These are phyloP conservation scores for Cadophora sp. DNA, from an alignment of 2,329 filamentous ascomycete species.

Conservation along the genomic window DNA sequence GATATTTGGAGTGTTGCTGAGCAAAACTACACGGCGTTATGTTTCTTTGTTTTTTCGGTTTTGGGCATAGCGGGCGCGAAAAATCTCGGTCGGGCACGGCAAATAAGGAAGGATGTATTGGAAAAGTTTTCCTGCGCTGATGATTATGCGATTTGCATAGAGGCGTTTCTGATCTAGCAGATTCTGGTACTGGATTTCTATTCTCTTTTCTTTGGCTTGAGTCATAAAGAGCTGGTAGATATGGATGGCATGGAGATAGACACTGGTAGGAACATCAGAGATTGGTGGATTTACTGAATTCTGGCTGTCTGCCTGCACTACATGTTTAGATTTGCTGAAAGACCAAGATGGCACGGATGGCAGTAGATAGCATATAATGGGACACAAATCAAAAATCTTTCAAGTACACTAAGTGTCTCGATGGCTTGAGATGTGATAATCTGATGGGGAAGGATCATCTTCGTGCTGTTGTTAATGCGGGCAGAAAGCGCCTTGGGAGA, in stretches of 20 bases:
- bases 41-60: constrained; percentile 5
- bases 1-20: neutral
- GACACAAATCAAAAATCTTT: neutral
- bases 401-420: neutral
- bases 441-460: too few relatives aligned
- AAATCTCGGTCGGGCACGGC: constrained; percentile 14
- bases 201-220: neutral
- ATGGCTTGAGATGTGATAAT: too few relatives aligned
- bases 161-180: constrained; percentile 19
- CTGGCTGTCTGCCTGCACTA: neutral
- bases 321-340: neutral
- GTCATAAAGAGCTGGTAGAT: neutral
- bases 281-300: neutral
- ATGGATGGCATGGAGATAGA: neutral
- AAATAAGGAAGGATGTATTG: neutral
- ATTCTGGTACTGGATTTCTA: constrained; percentile 19
- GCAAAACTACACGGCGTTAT: neutral
- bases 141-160: constrained; percentile 7
- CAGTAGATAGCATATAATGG: neutral
- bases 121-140: neutral
- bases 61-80: constrained; percentile 21
- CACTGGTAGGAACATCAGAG: neutral
- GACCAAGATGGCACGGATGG: neutral
- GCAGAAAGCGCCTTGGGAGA: too few relatives aligned
- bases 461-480: too few relatives aligned